Base-by-base conservation (phyloP, 2,329 filamentous ascomycete species). In the Pseudocercospora eumusae region DNA sequence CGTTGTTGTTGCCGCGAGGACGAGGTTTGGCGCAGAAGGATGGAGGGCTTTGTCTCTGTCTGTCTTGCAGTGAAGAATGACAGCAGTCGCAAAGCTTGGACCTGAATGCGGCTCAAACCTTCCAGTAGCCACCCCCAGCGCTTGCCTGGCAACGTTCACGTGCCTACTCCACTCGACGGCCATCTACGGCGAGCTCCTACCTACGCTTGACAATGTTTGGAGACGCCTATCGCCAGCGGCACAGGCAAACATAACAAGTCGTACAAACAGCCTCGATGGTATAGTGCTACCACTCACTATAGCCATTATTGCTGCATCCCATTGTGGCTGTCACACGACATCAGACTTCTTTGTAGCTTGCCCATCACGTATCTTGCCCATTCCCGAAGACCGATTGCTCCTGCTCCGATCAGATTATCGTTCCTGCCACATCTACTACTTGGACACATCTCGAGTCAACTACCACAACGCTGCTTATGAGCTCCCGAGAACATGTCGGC, bases 131-230 rank as follows among this genome's bases (percentile, higher is more conserved):
- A 52, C 31, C 47, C n/a, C 47, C 11, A 25, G 23, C 25, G 47
- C 21, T n/a, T 52, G 25, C 44, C 28, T 42, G 23, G 18, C 33
- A 25, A 27, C 10, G 23, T 47, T 52, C 52, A 36, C 59, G 20
- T 52, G 20, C 31, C 25, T 10, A 18, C 47, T 52, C 23, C 47
- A 52, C 47, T 28, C 11, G 25, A 40, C 36, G 36, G 36, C 15
- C 36, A 40, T 18, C n/a, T 9, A 40, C 59, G 59, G 59, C 59
- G 54, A 61, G 15, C 59, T 57, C 59, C 59, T 61, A 61, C 59
- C 59, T 61, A 61, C 59, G 57, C 56, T 23, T 31, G 49, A 52
- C 31, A 31, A 52, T 52, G 49, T 52, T 52, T 47, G 47, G 21
- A 54, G 28, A 23, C 27, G 47, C 56, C 50, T 56, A 62, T 62